A percentile compares a stretch with the other conserved stretches of the same genome.
phyloP scores from a whole-genome alignment of 352 stramenopile genomes.

The Phytophthora syringae region DNA sequence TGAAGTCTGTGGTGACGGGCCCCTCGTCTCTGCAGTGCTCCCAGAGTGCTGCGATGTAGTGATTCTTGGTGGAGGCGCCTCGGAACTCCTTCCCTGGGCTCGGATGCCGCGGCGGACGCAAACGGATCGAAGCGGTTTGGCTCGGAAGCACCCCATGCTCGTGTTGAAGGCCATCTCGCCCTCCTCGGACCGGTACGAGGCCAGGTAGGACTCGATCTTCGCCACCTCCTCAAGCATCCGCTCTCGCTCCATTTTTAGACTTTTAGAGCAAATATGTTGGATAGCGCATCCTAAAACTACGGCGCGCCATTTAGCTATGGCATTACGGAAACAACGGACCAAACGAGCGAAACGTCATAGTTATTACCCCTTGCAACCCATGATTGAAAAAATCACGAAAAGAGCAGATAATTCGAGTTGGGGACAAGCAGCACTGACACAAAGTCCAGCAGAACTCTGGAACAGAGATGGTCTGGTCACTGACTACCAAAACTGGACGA shows the following conservation, averaged over 20 bases:
- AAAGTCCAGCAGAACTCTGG: too few relatives aligned
- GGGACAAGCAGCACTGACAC: too few relatives aligned
- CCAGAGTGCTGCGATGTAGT: constrained; percentile 4
- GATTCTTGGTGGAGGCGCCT: constrained; percentile 3
- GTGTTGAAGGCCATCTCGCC: neutral
- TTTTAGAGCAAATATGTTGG: too few relatives aligned
- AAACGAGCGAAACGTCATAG: too few relatives aligned
- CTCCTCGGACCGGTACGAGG: neutral
- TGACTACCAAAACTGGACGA: too few relatives aligned
- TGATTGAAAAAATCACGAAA: too few relatives aligned
- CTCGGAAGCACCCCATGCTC: constrained; percentile 3
- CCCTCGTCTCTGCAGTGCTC: constrained; percentile 6
- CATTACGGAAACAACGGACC: too few relatives aligned
- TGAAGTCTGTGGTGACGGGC: neutral
- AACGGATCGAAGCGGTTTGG: constrained; percentile 5
- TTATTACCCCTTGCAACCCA: too few relatives aligned
- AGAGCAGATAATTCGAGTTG: too few relatives aligned
- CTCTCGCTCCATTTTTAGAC: neutral
- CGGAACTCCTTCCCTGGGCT: neutral
- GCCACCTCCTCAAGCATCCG: neutral
- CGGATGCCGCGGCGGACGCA: neutral
- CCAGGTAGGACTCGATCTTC: neutral
- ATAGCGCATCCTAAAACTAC: too few relatives aligned
- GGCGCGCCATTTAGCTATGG: too few relatives aligned
- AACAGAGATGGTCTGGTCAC: too few relatives aligned